phyloP scores from a whole-genome alignment of 176 grass and related monocot genomes.

The Puya raimondii region DNA sequence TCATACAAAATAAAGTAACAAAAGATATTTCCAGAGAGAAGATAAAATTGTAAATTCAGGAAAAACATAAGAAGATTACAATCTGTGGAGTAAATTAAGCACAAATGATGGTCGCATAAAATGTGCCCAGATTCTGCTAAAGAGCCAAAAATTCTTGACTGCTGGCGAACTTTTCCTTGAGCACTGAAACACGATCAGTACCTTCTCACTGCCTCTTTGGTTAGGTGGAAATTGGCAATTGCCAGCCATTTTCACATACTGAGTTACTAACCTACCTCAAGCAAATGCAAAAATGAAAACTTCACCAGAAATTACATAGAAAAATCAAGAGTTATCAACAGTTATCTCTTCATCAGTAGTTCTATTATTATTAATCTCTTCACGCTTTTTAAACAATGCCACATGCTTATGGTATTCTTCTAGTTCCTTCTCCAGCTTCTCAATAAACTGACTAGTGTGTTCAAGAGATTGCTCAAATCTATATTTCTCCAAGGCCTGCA shows the following conservation, averaged over 20 bases:
- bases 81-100: too few species aligned
- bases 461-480: conserved; percentile 76
- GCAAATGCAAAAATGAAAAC: neutral
- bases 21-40: neutral
- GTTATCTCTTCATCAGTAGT: conserved; percentile 11
- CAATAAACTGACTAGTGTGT: conserved; percentile 64
- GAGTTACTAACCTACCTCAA: neutral
- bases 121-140: too few species aligned
- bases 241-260: neutral
- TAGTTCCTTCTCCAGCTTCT: conserved; percentile 54
- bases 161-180: neutral
- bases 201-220: neutral
- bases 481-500: conserved; percentile 72
- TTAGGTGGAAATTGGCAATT: neutral
- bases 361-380: conserved; percentile 19
- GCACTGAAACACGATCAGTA: neutral
- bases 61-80: neutral
- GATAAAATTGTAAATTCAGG: neutral
- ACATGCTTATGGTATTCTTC: conserved; percentile 71
- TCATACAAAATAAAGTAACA: neutral
- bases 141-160: too few species aligned
- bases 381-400: conserved; percentile 43
- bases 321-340: conserved; percentile 8
- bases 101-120: too few species aligned
- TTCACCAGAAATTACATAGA: neutral